phyloP scores from a whole-genome alignment of 257 asterid genomes.

The Solanum gracilifrons region DNA sequence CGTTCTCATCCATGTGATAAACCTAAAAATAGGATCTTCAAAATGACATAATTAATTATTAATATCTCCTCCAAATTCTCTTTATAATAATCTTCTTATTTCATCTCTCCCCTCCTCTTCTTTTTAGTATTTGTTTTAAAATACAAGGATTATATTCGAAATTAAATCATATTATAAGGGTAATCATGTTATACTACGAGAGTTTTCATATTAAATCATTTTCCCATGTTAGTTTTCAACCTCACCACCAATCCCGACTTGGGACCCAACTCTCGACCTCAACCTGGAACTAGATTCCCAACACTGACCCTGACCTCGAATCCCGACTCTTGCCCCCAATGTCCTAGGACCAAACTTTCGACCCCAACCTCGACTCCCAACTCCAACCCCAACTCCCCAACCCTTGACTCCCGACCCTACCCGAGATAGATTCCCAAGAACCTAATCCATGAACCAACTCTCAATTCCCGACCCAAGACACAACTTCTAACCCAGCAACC shows the following conservation, averaged over 20 bases:
- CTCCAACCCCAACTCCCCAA: neutral
- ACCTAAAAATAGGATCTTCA: conserved; percentile 23
- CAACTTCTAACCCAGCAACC: neutral
- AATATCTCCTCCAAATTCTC: neutral
- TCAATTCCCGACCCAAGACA: neutral
- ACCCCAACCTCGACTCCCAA: neutral
- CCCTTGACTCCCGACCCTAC: neutral
- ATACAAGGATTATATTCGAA: neutral
- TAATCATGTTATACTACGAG: neutral
- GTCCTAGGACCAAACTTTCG: neutral
- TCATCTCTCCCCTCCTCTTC: neutral
- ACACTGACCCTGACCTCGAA: neutral
- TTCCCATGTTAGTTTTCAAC: neutral
- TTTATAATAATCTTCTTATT: neutral
- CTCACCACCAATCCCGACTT: neutral
- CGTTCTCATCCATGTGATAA: conserved; percentile 31
- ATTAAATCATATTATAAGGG: neutral
- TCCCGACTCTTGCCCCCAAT: too few relatives aligned
- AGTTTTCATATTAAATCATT: neutral
- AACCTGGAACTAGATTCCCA: neutral
- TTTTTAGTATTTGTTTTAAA: neutral
- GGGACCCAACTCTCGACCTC: neutral
- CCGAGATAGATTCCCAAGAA: neutral
- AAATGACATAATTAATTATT: neutral
- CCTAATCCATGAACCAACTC: neutral